These are phyloP conservation scores for Lumnitzera racemosa DNA, from an alignment of 345 rosid species.

Conservation along the genomic window DNA sequence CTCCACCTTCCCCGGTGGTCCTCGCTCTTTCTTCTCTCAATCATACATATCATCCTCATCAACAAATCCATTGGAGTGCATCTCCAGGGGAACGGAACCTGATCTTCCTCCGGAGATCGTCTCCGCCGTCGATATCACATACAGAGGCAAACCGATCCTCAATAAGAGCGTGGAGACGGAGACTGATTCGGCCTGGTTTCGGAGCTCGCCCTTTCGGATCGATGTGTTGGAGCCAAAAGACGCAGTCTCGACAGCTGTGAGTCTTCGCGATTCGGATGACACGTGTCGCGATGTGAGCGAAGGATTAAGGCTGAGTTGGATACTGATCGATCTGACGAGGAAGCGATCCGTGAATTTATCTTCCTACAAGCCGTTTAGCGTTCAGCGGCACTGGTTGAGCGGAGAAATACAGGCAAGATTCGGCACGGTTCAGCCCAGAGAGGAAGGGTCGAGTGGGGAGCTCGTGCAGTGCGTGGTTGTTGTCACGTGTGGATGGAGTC, in stretches of 20 bases:
- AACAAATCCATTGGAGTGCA: background rate
- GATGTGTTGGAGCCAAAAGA: slow-evolving; percentile 15
- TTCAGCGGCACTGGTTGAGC: slow-evolving; percentile 10
- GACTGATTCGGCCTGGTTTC: slow-evolving; percentile 13
- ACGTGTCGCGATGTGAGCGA: slow-evolving; percentile 3
- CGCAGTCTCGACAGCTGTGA: slow-evolving; percentile 8
- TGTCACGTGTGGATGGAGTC: slow-evolving; percentile 41
- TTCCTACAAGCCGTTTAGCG: slow-evolving; percentile 9
- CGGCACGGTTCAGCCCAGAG: slow-evolving; percentile 10
- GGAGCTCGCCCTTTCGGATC: slow-evolving; percentile 15
- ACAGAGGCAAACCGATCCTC: slow-evolving; percentile 9
- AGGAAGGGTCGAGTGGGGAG: slow-evolving; percentile 12
- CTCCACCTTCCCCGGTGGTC: slow-evolving; percentile 35
- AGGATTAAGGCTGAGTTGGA: slow-evolving; percentile 17
- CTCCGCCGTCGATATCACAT: slow-evolving; percentile 16
- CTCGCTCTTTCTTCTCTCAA: slow-evolving; percentile 68
- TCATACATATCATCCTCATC: slow-evolving; percentile 24
- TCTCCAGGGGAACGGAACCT: background rate
- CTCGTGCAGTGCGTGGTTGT: slow-evolving; percentile 36
- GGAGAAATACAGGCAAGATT: slow-evolving; percentile 9
- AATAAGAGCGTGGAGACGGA: slow-evolving; percentile 9
- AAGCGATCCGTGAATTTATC: slow-evolving; percentile 13
- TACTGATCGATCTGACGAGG: slow-evolving; percentile 10
- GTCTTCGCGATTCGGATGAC: background rate
- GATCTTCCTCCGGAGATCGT: slow-evolving; percentile 2